Percentiles rank a stretch among this genome's conserved stretches.
Conservation (phyloP, 352 stramenopile species). For the Phytophthora rubi region DNA sequence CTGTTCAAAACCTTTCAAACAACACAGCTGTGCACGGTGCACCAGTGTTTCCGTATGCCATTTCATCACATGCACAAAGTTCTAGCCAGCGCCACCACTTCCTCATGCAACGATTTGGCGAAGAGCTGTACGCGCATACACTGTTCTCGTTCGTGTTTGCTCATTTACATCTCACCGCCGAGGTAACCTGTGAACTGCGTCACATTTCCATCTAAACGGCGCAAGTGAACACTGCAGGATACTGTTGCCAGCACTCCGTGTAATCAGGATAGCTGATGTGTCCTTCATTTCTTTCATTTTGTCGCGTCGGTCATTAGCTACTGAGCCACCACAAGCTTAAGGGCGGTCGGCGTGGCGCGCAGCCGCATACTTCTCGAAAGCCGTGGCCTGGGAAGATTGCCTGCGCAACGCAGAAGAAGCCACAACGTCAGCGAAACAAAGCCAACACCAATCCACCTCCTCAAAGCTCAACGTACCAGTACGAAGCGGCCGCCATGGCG, state of each 20-base stretch:
- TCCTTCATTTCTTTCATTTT: slow-evolving; percentile 32
- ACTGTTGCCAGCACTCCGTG: neutral
- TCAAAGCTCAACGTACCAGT: slow-evolving; percentile 53
- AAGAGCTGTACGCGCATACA: slow-evolving; percentile 5
- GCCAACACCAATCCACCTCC: neutral
- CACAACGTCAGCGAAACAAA: slow-evolving; percentile 13
- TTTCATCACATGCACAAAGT: neutral
- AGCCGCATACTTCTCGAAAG: slow-evolving; percentile 78
- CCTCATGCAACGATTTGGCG: neutral
- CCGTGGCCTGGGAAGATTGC: slow-evolving; percentile 47
- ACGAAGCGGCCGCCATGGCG: slow-evolving; percentile 63
- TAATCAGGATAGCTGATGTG: slow-evolving; percentile 1
- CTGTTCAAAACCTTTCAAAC: no score
- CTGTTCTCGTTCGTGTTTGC: slow-evolving; percentile 22
- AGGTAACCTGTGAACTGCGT: slow-evolving; percentile 1
- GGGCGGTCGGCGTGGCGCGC: slow-evolving; percentile 53
- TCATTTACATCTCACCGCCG: slow-evolving; percentile 26
- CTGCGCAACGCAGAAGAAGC: slow-evolving; percentile 24
- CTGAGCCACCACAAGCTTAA: slow-evolving; percentile 35
- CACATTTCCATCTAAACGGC: slow-evolving; percentile 6
- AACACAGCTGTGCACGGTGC: no score
- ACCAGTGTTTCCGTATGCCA: neutral
- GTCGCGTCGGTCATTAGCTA: slow-evolving; percentile 14
- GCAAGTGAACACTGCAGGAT: slow-evolving; percentile 2
- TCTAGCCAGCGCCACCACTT: neutral